Evolutionary conservation across 2,329 filamentous ascomycete genomes (phyloP).

Genomic region (Fusarium clavum): DNA sequence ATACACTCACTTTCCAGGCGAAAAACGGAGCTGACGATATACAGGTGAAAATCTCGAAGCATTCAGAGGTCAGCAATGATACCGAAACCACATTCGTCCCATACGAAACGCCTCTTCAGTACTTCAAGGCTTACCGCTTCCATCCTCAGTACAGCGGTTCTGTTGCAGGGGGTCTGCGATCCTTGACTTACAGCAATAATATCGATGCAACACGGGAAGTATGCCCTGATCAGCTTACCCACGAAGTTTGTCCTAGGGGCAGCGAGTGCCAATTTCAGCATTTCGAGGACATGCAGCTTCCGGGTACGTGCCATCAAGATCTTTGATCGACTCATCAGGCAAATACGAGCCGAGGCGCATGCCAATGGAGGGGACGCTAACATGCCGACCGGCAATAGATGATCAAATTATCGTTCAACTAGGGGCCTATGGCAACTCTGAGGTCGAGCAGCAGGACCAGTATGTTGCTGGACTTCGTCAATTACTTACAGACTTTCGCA

Average conservation of each 20-base stretch:
- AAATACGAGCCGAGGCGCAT: slow-evolving; percentile 35
- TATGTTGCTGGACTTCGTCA: slow-evolving; percentile 73
- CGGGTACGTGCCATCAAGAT: slow-evolving; percentile 51
- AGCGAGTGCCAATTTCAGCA: slow-evolving; percentile 81
- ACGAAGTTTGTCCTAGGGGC: slow-evolving; percentile 77
- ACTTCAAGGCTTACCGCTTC: slow-evolving; percentile 90
- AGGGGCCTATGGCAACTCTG: slow-evolving; percentile 73
- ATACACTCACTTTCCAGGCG: slow-evolving; percentile 46
- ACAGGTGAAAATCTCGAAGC: slow-evolving; percentile 34
- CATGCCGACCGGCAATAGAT: slow-evolving; percentile 64
- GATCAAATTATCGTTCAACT: slow-evolving; percentile 79
- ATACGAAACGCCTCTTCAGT: slow-evolving; percentile 85
- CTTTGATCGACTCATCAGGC: slow-evolving; percentile 30
- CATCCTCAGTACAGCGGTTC: slow-evolving; percentile 79
- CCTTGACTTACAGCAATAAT: slow-evolving; percentile 91
- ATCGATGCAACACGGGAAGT: slow-evolving; percentile 81
- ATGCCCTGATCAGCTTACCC: slow-evolving; percentile 80
- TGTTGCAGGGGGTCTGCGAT: slow-evolving; percentile 82
- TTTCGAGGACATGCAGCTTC: slow-evolving; percentile 63
- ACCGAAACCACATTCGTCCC: slow-evolving; percentile 57
- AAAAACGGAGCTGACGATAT: slow-evolving; percentile 34
- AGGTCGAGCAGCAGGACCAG: slow-evolving; percentile 67
- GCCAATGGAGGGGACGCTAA: slow-evolving; percentile 60
- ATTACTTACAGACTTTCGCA: slow-evolving; percentile 70
- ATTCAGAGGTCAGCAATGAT: slow-evolving; percentile 4